A percentile compares a stretch with the other conserved stretches of the same genome.
Conservation (phyloP, 176 grass and related monocot genomes). For the barley (Hordeum vulgare) region MorexV3_pseudomolecules_assembly NC_058521.1:496852456-496852955, state of each 20-base stretch:
- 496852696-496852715: slow-evolving; percentile 12
- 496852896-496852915: too few species aligned
- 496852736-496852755: slow-evolving; percentile 34
- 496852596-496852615: slow-evolving; percentile 39
- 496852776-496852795: slow-evolving; percentile 55
- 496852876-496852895: too few species aligned
- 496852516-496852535: too few species aligned
- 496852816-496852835: too few species aligned
- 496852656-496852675: too few species aligned
- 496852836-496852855: too few species aligned
- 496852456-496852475: not conserved
- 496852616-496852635: slow-evolving; percentile 28
- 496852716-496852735: slow-evolving; percentile 26
- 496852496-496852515: not conserved
- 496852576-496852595: slow-evolving; percentile 57
- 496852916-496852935: too few species aligned
- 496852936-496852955: too few species aligned
- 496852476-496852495: not conserved
- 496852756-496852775: slow-evolving; percentile 53
- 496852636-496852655: too few species aligned
- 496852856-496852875: too few species aligned
- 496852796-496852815: too few species aligned
- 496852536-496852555: slow-evolving; percentile 58
- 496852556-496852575: slow-evolving; percentile 24
- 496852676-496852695: slow-evolving; percentile 31